Conservation (phyloP, 257 asterid genomes). For the Mitragyna speciosa region DNA sequence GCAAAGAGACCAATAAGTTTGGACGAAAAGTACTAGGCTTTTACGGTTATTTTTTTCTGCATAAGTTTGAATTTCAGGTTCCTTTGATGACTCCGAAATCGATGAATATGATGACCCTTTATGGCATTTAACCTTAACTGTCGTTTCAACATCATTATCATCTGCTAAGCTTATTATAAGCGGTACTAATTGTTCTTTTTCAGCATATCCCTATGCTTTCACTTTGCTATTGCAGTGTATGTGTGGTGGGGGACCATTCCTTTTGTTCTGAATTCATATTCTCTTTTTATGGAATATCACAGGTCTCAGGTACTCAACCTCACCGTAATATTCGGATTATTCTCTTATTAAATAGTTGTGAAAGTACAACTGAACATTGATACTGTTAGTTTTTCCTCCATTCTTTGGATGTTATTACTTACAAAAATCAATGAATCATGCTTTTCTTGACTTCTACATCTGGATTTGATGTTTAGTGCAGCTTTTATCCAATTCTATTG, state of each 20-base stretch:
- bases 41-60: not conserved
- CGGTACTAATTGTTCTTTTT: not conserved
- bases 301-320: conserved; percentile 2
- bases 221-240: not conserved
- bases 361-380: not conserved
- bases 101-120: not conserved
- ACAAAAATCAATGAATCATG: not conserved
- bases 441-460: too few relatives aligned
- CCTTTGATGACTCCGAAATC: not conserved
- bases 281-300: conserved; percentile 9
- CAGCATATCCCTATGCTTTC: not conserved
- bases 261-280: not conserved
- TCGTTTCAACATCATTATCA: conserved; percentile 1
- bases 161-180: not conserved
- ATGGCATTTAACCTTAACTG: not conserved
- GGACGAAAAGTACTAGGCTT: conserved; percentile 9
- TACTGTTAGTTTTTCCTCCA: too few relatives aligned
- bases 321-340: not conserved
- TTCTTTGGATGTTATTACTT: too few relatives aligned
- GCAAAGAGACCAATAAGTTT: not conserved
- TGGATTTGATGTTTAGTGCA: not conserved
- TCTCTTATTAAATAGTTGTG: not conserved
- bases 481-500: too few relatives aligned
- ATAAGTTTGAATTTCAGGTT: not conserved
- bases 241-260: not conserved